These are phyloP conservation scores for Geotrichum carabidarum DNA, from an alignment of 1,139 yeast species.

Conservation along the genomic window DNA sequence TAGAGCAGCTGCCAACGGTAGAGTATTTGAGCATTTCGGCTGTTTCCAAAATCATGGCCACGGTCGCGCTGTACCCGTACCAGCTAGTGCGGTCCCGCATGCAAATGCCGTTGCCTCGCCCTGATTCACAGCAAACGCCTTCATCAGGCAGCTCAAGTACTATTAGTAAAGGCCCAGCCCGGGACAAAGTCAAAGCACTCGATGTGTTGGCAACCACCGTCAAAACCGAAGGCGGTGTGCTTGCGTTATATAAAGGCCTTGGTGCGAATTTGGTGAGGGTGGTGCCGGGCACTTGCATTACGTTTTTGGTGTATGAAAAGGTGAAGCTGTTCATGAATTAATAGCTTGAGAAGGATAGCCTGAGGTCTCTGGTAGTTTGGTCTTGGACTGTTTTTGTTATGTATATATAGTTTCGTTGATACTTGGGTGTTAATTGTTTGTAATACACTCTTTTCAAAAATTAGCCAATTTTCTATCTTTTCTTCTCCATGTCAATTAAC, in stretches of 20 bases:
- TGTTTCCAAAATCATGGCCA: slow-evolving; percentile 62
- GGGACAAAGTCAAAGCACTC: slow-evolving; percentile 3
- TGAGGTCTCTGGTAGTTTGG: no score
- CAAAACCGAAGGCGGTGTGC: slow-evolving; percentile 43
- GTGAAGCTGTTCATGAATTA: slow-evolving; percentile 30
- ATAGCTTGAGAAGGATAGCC: background rate
- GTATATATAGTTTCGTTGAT: no score
- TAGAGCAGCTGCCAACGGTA: slow-evolving; percentile 41
- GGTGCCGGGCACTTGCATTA: slow-evolving; percentile 77
- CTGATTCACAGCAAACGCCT: background rate
- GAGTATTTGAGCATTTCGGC: slow-evolving; percentile 66
- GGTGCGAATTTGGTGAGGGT: slow-evolving; percentile 77
- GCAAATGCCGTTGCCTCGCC: slow-evolving; percentile 43
- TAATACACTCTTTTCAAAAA: no score
- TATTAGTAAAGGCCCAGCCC: slow-evolving; percentile 15
- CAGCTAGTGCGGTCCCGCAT: slow-evolving; percentile 77
- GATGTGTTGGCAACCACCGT: slow-evolving; percentile 25
- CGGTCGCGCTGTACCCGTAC: slow-evolving; percentile 70
- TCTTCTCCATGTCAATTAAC: no score
- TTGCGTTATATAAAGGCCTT: slow-evolving; percentile 76
- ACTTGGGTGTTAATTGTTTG: no score
- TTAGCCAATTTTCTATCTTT: no score
- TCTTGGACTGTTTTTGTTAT: background rate
- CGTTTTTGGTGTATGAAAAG: slow-evolving; percentile 82
- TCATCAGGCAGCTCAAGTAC: background rate